Base-by-base conservation (phyloP, 2,329 filamentous ascomycete species). In the Pseudogymnoascus sp. region DNA sequence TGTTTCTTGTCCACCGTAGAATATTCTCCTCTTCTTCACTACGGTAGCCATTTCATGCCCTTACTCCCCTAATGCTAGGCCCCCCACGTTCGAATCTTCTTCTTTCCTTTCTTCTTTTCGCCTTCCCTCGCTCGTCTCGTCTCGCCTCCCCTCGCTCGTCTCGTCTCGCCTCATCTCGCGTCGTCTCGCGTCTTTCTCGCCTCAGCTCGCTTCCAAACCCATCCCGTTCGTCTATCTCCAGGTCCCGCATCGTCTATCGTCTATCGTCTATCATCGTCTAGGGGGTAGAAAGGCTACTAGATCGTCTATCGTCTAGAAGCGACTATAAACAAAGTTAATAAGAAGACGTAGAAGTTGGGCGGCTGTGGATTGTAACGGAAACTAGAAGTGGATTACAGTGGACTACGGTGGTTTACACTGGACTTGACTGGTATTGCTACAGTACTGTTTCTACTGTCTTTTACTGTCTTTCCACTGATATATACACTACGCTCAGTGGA, bases 181-280 rank as follows among this genome's bases (percentile, higher is more conserved):
- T 31, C 51, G n/a, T 36, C 29, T 58, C 51, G 27, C 51, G 25
- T 36, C 21, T 59, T 15, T 31, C 58, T 60, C 58, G 36, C 27
- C 33, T 60, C 41, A 41, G 36, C 33, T 60, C 33, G 27, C 58
- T 41, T 41, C 35, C 58, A 60, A 60, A 1, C 51, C 29, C 29
- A 58, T 58, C 51, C 58, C 41, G 58, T 42, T 42, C 39, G 39
- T 42, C 39, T 42, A 42, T 42, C 39, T 42, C 39, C 39, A 42
- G 39, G 39, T 42, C 15, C 39, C 39, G 39, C 39, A 42, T 42
- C 39, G 39, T 42, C 39, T 42, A 42, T 21, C 39, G 39, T 42
- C 39, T 42, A 42, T 42, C 39, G 39, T 42, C 39, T 42, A 42
- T 42, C 39, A 25, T 42, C 39, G 39, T 42, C 39, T 42, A 42